Conservation (phyloP, 495 filamentous ascomycete species). For the Tuber microsphaerosporum region DNA sequence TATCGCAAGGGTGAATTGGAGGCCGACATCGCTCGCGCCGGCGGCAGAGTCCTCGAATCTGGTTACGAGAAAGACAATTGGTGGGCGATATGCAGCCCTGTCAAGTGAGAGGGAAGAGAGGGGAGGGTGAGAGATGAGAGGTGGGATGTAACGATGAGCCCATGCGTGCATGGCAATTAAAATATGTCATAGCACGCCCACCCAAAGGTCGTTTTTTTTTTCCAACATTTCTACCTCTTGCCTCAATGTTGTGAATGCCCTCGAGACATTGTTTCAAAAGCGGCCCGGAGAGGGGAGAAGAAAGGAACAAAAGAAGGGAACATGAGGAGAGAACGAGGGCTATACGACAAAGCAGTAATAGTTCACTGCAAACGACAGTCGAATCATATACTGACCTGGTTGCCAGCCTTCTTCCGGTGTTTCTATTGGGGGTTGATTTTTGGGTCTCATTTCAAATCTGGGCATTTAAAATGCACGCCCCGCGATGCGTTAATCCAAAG, state of each 20-base stretch:
- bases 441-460: neutral
- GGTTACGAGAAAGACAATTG: conserved; percentile 98
- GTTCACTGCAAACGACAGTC: neutral
- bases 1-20: conserved; percentile 84
- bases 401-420: neutral
- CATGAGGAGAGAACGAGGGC: neutral
- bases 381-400: neutral
- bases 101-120: conserved; percentile 19
- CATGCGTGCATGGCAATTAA: conserved; percentile 19
- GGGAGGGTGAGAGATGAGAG: conserved; percentile 11
- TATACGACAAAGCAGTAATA: neutral
- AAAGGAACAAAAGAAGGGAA: neutral
- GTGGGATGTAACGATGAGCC: conserved; percentile 14
- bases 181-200: conserved; percentile 2
- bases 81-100: conserved; percentile 63
- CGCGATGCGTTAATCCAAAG: neutral
- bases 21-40: conserved; percentile 65
- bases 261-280: neutral
- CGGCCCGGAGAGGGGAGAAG: neutral
- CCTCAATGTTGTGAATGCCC: neutral
- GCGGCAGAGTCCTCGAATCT: conserved; percentile 65
- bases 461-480: neutral
- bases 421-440: neutral
- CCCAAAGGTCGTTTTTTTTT: neutral
- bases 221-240: neutral